A percentile compares a stretch with the other conserved stretches of the same genome.
These are phyloP conservation scores for Saccharata proteae DNA, from an alignment of 2,329 filamentous ascomycete genomes.

Conservation along the genomic window DNA sequence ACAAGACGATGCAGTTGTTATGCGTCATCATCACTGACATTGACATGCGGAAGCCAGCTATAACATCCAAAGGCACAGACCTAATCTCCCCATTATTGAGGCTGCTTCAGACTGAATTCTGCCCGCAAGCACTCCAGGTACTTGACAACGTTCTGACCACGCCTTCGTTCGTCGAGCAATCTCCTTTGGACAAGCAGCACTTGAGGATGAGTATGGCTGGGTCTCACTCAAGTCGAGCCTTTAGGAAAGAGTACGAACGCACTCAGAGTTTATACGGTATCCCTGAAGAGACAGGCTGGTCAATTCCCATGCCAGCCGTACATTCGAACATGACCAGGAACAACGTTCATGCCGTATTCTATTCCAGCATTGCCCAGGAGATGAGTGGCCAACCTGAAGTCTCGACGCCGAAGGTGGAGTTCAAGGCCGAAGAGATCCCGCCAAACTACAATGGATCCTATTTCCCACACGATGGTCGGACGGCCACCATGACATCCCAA, in stretches of 20 bases:
- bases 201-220: slow-evolving; percentile 97
- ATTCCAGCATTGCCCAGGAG: slow-evolving; percentile 59
- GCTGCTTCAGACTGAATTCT: slow-evolving; percentile 84
- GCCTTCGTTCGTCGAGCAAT: slow-evolving; percentile 50
- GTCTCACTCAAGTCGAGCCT: slow-evolving; percentile 63
- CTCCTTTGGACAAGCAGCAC: slow-evolving; percentile 83
- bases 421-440: slow-evolving; percentile 78
- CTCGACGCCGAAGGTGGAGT: slow-evolving; percentile 78
- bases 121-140: slow-evolving; percentile 81
- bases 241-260: slow-evolving; percentile 87
- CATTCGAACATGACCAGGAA: slow-evolving; percentile 76
- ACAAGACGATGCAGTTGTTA: slow-evolving; percentile 85
- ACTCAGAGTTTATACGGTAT: slow-evolving; percentile 95
- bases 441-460: slow-evolving; percentile 43
- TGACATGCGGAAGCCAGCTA: slow-evolving; percentile 84
- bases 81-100: slow-evolving; percentile 86
- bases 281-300: slow-evolving; percentile 91
- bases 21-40: slow-evolving; percentile 76
- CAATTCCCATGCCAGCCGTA: slow-evolving; percentile 80
- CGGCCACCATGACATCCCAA: slow-evolving; percentile 88
- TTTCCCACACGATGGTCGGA: slow-evolving; percentile 58
- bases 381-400: slow-evolving; percentile 42
- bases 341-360: slow-evolving; percentile 94
- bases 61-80: slow-evolving; percentile 84
- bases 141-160: slow-evolving; percentile 93